These are phyloP conservation scores for Colletotrichum sp. DNA, from an alignment of 2,329 filamentous ascomycete genomes.

Conservation along the genomic window DNA sequence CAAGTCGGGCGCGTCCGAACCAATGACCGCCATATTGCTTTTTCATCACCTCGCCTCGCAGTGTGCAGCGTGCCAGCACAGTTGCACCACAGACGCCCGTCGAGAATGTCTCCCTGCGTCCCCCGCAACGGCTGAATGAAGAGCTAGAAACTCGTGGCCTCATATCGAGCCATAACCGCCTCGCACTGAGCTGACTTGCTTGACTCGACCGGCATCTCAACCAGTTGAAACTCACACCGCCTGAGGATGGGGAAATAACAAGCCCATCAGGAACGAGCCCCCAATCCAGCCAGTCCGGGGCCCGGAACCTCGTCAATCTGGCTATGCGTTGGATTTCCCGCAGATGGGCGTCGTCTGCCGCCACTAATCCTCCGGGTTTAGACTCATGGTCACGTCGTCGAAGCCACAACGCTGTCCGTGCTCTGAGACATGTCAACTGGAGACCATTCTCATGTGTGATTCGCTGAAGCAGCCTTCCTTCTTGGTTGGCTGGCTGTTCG, in stretches of 20 bases:
- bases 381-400: neutral
- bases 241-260: neutral
- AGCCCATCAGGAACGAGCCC: neutral
- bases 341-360: neutral
- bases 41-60: neutral
- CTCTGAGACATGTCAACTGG: conserved; percentile 4
- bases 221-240: conserved; percentile 7
- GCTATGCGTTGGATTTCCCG: conserved; percentile 2
- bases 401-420: conserved; percentile 13
- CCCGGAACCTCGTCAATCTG: neutral
- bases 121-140: neutral
- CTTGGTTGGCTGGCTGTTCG: neutral
- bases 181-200: neutral
- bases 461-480: neutral
- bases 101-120: conserved; percentile 7
- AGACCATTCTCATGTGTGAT: neutral
- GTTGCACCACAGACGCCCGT: neutral
- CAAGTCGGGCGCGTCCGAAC: neutral
- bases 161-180: neutral
- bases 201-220: neutral
- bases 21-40: neutral
- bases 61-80: neutral
- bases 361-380: neutral
- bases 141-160: neutral
- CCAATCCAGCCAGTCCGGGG: neutral